phyloP scores from a whole-genome alignment of 2,329 filamentous ascomycete genomes.

The Monilinia vaccinii-corymbosi region DNA sequence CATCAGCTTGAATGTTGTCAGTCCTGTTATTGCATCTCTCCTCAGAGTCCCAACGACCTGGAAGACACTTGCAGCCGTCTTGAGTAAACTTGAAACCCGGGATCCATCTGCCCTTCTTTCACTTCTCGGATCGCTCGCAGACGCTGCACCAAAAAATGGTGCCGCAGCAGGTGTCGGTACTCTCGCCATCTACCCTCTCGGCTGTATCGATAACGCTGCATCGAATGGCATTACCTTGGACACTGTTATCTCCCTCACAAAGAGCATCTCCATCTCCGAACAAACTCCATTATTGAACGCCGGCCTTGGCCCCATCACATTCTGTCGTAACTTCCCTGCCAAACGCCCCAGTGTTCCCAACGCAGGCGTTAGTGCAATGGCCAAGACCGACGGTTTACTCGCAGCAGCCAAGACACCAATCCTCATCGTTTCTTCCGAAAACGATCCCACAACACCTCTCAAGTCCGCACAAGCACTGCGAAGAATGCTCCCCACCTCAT shows the following conservation, averaged over 20 bases:
- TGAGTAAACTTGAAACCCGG: conserved; percentile 6
- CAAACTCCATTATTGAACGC: conserved; percentile 14
- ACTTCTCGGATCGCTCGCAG: background rate
- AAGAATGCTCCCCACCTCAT: conserved; percentile 12
- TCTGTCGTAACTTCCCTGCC: conserved; percentile 17
- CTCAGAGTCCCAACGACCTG: conserved; percentile 7
- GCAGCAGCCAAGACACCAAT: conserved; percentile 8
- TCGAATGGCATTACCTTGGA: conserved; percentile 11
- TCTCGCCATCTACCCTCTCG: background rate
- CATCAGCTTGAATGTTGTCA: background rate
- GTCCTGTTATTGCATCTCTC: background rate
- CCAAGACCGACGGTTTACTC: background rate
- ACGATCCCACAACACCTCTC: conserved; percentile 15
- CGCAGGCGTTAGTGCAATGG: conserved; percentile 1
- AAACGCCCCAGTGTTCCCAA: conserved; percentile 9
- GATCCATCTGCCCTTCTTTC: conserved; percentile 5
- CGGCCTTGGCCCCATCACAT: conserved; percentile 12
- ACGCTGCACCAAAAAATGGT: background rate
- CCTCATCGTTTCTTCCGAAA: conserved; percentile 12
- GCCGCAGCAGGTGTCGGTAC: background rate
- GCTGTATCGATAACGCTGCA: conserved; percentile 15
- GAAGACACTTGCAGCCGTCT: background rate
- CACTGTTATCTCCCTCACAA: conserved; percentile 11
- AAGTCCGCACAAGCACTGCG: conserved; percentile 11
- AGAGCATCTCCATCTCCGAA: conserved; percentile 11